A percentile compares a stretch with the other conserved stretches of the same genome.
Evolutionary conservation across 78 protist species (phyloP).

Genomic region (Dictyostelium citrinum): DNA sequence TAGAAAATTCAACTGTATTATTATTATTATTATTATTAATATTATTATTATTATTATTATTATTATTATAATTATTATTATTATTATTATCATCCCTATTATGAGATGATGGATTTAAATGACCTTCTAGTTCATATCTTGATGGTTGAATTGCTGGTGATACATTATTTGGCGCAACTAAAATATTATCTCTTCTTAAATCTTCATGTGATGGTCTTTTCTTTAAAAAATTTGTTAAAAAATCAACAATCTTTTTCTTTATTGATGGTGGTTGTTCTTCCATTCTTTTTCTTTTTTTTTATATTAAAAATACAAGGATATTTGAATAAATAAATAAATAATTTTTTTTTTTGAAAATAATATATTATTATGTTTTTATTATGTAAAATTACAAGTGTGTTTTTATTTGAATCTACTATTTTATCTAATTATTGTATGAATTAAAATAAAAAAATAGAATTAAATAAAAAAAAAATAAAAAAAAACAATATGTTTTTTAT

Average conservation of each 20-base stretch:
- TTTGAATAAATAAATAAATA: neutral
- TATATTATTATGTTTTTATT: neutral
- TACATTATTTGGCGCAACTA: conserved; percentile 17
- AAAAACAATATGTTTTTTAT: neutral
- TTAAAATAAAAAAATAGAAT: neutral
- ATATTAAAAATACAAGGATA: neutral
- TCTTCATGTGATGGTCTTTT: conserved; percentile 63
- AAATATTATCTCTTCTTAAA: conserved; percentile 54
- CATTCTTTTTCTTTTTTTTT: neutral
- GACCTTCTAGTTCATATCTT: conserved; percentile 18
- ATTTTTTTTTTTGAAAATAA: neutral
- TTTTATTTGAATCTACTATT: neutral
- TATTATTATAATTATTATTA: neutral
- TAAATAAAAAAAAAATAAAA: neutral
- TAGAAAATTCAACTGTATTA: neutral
- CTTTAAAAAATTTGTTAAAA: conserved; percentile 31
- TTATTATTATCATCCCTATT: neutral
- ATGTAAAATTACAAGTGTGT: neutral
- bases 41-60: neutral
- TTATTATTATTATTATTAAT: neutral
- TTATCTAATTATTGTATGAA: neutral
- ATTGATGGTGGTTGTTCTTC: conserved; percentile 17
- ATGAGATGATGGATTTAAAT: conserved; percentile 4
- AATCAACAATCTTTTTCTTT: conserved; percentile 60
- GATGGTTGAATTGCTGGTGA: conserved; percentile 51